Evolutionary conservation across 2,329 filamentous ascomycete species (phyloP).

Genomic region (Cercospora citrullina): DNA sequence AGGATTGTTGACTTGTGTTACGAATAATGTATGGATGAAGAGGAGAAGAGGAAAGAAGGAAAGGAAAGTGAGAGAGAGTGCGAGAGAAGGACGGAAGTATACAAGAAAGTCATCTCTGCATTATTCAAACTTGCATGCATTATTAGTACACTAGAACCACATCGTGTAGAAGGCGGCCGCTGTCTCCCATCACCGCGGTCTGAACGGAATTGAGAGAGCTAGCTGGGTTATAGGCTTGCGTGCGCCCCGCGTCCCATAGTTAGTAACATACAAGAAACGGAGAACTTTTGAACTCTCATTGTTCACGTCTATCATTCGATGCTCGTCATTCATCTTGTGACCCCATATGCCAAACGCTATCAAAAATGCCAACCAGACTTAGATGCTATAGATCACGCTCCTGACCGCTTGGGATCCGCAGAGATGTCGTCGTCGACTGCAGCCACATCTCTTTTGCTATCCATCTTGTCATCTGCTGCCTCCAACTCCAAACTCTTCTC

Average conservation of each 20-base stretch:
- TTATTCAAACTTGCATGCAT: no score
- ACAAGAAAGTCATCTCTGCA: no score
- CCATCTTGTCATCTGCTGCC: constrained; percentile 30
- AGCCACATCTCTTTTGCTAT: background rate
- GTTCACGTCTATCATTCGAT: background rate
- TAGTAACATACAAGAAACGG: no score
- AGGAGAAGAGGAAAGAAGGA: no score
- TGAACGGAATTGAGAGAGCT: no score
- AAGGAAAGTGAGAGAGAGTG: no score
- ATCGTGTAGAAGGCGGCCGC: no score
- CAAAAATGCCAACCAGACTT: background rate
- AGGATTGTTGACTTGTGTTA: background rate
- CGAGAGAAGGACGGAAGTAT: no score
- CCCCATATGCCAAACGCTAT: background rate
- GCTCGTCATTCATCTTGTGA: background rate
- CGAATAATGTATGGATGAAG: background rate
- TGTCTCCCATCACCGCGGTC: no score
- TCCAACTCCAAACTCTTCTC: constrained; percentile 35
- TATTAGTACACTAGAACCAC: no score
- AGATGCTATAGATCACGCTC: background rate
- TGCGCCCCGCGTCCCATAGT: no score
- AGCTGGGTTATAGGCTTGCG: no score
- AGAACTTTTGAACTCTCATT: background rate
- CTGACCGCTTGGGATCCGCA: background rate
- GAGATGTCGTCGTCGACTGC: background rate